Evolutionary conservation across 73 alveolate genomes (phyloP).

Genomic region (Paramecium tetraurelia): DNA sequence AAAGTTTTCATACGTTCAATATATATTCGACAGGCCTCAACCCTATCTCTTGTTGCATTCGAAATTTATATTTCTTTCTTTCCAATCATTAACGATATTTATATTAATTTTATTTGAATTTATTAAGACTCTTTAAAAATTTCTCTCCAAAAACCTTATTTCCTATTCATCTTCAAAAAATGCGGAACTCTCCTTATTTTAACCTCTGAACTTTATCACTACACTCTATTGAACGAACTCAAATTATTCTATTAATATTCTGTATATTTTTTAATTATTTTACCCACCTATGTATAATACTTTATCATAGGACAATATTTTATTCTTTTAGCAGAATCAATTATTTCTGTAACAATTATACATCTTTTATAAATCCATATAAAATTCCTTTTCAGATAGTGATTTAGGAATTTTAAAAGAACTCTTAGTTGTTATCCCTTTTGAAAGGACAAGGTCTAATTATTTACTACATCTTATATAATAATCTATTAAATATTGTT

Average conservation of each 20-base stretch:
- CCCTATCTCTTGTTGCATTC: constrained; percentile 46
- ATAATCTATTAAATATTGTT: background rate
- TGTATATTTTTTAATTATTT: background rate
- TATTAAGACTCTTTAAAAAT: background rate
- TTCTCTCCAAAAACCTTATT: background rate
- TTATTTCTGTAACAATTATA: too few relatives aligned
- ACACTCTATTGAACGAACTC: background rate
- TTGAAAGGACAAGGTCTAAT: background rate
- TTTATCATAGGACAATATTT: too few relatives aligned
- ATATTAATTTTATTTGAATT: constrained; percentile 10
- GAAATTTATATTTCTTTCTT: constrained; percentile 4
- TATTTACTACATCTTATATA: too few relatives aligned
- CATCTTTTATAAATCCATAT: background rate
- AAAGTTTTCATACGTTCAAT: constrained; percentile 24
- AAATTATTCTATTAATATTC: too few relatives aligned
- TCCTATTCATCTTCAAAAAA: background rate
- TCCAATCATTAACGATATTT: constrained; percentile 15
- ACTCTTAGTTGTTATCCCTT: too few relatives aligned
- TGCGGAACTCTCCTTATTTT: background rate
- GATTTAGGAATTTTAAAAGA: background rate
- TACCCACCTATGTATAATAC: background rate
- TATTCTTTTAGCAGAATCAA: too few relatives aligned
- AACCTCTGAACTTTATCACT: background rate
- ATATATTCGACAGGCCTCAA: constrained; percentile 52
- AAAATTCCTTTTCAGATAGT: background rate